These are phyloP conservation scores for Lachnellula cervina DNA, from an alignment of 2,329 filamentous ascomycete genomes.

Conservation along the genomic window DNA sequence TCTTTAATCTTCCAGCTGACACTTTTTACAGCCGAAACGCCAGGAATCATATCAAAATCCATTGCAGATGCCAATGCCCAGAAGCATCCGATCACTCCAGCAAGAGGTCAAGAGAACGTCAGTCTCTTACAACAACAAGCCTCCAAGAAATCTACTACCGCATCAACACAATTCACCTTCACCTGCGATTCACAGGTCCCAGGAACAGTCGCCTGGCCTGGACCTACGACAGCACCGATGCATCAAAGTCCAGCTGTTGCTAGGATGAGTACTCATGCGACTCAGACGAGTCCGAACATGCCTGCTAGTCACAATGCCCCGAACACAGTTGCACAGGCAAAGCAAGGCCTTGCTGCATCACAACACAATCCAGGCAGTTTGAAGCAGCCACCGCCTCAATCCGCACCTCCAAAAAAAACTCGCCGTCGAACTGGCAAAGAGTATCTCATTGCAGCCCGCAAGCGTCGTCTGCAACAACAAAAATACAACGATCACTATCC, in stretches of 20 bases:
- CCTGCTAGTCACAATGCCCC: slow-evolving; percentile 9
- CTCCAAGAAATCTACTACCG: slow-evolving; percentile 55
- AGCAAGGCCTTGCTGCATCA: slow-evolving; percentile 21
- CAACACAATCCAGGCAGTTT: slow-evolving; percentile 38
- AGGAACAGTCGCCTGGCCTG: slow-evolving; percentile 71
- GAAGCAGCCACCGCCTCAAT: slow-evolving; percentile 31
- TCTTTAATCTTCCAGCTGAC: slow-evolving; percentile 4
- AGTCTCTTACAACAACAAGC: slow-evolving; percentile 71
- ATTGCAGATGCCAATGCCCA: slow-evolving; percentile 89
- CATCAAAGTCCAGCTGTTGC: slow-evolving; percentile 21
- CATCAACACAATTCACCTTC: slow-evolving; percentile 91
- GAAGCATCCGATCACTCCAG: slow-evolving; percentile 54
- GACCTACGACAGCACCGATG: slow-evolving; percentile 31
- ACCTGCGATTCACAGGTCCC: slow-evolving; percentile 88
- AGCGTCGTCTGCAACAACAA: slow-evolving; percentile 72
- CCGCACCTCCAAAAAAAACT: slow-evolving; percentile 51
- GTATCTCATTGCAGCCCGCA: slow-evolving; percentile 68
- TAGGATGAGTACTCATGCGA: slow-evolving; percentile 29
- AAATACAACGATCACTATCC: slow-evolving; percentile 73
- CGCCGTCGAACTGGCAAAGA: slow-evolving; percentile 65
- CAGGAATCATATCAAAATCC: slow-evolving; percentile 84
- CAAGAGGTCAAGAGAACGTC: slow-evolving; percentile 68
- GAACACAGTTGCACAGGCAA: slow-evolving; percentile 21
- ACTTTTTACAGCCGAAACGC: slow-evolving; percentile 44
- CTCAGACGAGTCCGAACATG: slow-evolving; percentile 31